Evolutionary conservation across 805 yeast genomes (phyloP), one percentile per base, ranked within the genome.

Genomic region (Saturnispora gosingensis): DNA sequence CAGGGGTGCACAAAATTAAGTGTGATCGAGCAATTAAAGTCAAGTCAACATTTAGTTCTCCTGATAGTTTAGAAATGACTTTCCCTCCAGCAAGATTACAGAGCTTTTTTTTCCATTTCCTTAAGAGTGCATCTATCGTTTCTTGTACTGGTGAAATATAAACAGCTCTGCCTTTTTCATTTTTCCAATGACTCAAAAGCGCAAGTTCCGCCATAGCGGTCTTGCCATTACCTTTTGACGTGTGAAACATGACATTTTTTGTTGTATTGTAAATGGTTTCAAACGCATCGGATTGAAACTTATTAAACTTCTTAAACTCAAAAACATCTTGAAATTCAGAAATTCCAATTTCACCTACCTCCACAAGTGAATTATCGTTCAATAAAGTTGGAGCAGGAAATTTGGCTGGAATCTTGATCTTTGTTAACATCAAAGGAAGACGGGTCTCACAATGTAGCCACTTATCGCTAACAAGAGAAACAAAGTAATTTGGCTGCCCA

Each of bases 391-490:
- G 80, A 0, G 83, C 74, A 1, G 87, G 80, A 52, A 83, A 78
- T 56, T 76, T 77, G 59, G 78, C 76, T 5, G 96, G 96, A 4
- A 81, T 48, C 34, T 67, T 70, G 50, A 85, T 56, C 22, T 69
- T 62, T 32, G 72, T 68, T 54, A 88, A 67, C 51, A 80, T 65
- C 1, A 88, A 71, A 0, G 96, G 87, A 1, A 76, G 62, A 53
- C 76, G 78, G 55, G 75, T 71, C 51, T 78, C 86, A 52, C 88
- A 80, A 55, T 87, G 90, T 4, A 89, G 67, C 99, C 98, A 93
- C 53, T 74, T 79, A 53, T 90, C 95, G 52, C 95, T 88, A 2
- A 85, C 67, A 11, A 90, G 64, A 0, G 84, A 73, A 4, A 89
- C 75, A 64, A 85, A 88, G 56, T 84, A 81, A 58, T 80, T 82